Evolutionary conservation across 495 filamentous ascomycete genomes (phyloP), one percentile per base, ranked within the genome.

Genomic region (Lasiosphaeria ovina): DNA sequence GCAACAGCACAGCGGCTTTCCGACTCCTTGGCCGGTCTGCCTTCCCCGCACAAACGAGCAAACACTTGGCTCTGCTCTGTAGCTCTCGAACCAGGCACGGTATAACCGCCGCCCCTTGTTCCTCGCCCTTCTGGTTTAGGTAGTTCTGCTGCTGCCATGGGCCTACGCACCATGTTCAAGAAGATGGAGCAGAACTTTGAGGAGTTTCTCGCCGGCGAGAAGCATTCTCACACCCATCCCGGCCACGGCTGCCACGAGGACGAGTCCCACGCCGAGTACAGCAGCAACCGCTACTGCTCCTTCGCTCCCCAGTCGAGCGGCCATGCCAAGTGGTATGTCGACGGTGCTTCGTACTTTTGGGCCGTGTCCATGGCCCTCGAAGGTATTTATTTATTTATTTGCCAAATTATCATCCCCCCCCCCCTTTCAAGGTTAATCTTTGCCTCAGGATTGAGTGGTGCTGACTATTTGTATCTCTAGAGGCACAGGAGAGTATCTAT

Each of bases 321-420:
- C n/a, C 85, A 93, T 74, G 91, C 73, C 40, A 97, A 98, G 75
- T 96, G 92, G 91, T 94, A 90, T 78, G 91, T 97, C 31, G 93
- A 98, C 73, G 93, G 90, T 3, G 93, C 90, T 68, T 86, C 86
- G 1, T 98, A 98, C 68, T 91, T 98, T 77, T 92, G 86, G 81
- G 93, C 93, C 14, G 90, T 98, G 0, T 92, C 88, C 45, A 73
- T 83, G 53, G 93, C 93, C 5, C 74, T 98, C 53, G 92, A 97
- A 79, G 72, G 75, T 79, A 70, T 34, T 44, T 4, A 4, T 51
- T 4, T 8, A 34, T 33, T 24, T 14, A 31, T 7, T 50, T 24
- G n/a, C 31, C 0, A 24, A 24, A 24, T 24, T 24, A 24, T 24
- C 24, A 24, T 24, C 24, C 24, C 24, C 24, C 24, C 24, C 24